These are phyloP conservation scores for Populus tremula DNA, from an alignment of 345 rosid species.

Conservation along the genomic window DNA sequence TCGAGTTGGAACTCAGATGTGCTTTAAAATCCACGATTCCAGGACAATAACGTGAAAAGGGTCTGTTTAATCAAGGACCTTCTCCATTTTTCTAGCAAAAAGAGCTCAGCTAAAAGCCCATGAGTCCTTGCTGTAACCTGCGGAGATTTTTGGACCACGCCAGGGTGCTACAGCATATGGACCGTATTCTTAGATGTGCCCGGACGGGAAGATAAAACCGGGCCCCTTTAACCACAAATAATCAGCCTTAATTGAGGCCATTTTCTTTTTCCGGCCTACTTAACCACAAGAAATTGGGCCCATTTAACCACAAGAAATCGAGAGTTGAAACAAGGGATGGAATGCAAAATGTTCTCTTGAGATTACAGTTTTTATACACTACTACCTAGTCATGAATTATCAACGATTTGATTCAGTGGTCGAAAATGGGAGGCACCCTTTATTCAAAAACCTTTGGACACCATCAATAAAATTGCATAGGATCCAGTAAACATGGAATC, in stretches of 20 bases:
- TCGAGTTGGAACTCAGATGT: background rate
- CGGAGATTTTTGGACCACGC: background rate
- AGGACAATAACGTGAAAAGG: background rate
- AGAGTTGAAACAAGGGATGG: too few relatives aligned
- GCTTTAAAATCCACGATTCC: background rate
- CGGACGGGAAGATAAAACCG: too few relatives aligned
- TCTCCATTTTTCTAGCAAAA: background rate
- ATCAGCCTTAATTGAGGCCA: background rate
- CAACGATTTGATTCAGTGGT: background rate
- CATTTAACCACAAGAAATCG: too few relatives aligned
- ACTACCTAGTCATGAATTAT: too few relatives aligned
- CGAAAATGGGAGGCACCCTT: background rate
- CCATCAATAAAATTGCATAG: background rate
- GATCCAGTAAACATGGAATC: background rate
- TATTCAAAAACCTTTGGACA: background rate
- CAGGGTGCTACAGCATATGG: background rate
- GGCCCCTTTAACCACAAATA: background rate
- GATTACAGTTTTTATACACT: too few relatives aligned
- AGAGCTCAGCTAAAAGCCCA: background rate
- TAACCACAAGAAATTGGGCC: too few relatives aligned
- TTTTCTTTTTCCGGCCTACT: background rate
- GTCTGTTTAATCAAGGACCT: background rate
- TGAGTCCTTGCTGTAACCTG: background rate
- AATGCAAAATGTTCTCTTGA: too few relatives aligned
- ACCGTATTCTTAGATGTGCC: background rate